Base-by-base conservation (phyloP, 2,329 filamentous ascomycete species). In the Talaromyces funiculosus region DNA sequence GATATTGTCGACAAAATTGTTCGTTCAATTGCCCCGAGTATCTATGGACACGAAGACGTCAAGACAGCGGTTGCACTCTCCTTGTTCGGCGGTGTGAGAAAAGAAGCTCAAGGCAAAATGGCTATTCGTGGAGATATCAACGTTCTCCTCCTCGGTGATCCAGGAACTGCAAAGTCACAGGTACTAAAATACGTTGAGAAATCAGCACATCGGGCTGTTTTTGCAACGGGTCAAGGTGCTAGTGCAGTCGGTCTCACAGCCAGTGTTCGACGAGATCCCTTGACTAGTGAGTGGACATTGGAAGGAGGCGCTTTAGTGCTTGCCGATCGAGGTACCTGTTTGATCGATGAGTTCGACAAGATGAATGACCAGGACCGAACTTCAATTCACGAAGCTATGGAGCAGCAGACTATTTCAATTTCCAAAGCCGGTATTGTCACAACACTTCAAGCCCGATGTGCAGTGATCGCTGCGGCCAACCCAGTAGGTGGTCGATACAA, bases 351-450 rank as follows among this genome's bases (percentile, higher is more conserved):
- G 77, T 99, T 99, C 69, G 94, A 99, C 84, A 99, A 99, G 82
- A 99, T 99, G 94, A 97, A 97, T 74, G 94, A 99, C 73, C 92
- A 97, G 72, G 94, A 99, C 75, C 86, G 94, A 65, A 97, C 94
- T 0, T 96, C 92, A 7, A 99, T 99, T 67, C 94, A 99, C 83
- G 94, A 99, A 81, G 94, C 94, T 62, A 99, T 99, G 94, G 94
- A 99, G 76, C 94, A 99, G 77, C 94, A 99, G 78, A 99, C 94
- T 1, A 99, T 99, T 67, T 97, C 93, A 63, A 99, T 99, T 71
- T 96, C 92, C 65, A 99, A 99, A 74, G 94, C 94, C 0, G 94
- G 94, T 76, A 99, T 99, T 63, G 94, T 99, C 45, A 99, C 94
- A 0, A 97, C 94, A 0, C 82, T 99, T 0, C 93, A 99, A 75